Percentiles rank a stretch among this genome's conserved stretches.
These are phyloP conservation scores for Discostella pseudostelligera DNA, from an alignment of 108 stramenopile genomes.

Conservation along the genomic window DNA sequence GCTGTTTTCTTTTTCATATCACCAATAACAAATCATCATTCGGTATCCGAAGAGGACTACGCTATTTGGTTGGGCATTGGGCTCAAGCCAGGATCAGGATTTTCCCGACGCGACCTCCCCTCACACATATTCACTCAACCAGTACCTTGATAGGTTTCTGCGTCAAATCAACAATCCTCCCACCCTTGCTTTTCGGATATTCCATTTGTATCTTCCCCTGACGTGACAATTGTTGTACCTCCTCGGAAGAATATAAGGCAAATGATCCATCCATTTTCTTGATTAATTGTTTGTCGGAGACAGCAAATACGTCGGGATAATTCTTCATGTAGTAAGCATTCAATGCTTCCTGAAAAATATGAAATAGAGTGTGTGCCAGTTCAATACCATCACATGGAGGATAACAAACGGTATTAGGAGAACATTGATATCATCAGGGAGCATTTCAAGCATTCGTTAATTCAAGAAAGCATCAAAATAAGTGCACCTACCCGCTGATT, in stretches of 20 bases:
- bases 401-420: too few species aligned
- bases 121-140: conserved; percentile 40
- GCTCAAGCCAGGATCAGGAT: too few species aligned
- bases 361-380: neutral
- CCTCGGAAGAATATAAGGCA: conserved; percentile 49
- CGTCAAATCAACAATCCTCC: conserved; percentile 68
- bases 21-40: too few species aligned
- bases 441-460: neutral
- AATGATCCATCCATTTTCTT: conserved; percentile 75
- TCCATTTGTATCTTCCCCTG: conserved; percentile 59
- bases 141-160: conserved; percentile 81
- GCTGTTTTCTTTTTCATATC: too few species aligned
- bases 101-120: too few species aligned
- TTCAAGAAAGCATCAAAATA: neutral
- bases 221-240: conserved; percentile 51
- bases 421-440: too few species aligned
- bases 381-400: neutral
- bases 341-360: conserved; percentile 48
- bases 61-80: too few species aligned
- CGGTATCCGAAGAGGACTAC: too few species aligned
- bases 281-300: conserved; percentile 60
- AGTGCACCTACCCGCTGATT: conserved; percentile 56
- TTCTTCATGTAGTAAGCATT: conserved; percentile 87
- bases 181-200: conserved; percentile 64
- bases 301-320: conserved; percentile 78